Conservation (phyloP, 768 basidiomycete genomes). For the Collybia nuda region DNA sequence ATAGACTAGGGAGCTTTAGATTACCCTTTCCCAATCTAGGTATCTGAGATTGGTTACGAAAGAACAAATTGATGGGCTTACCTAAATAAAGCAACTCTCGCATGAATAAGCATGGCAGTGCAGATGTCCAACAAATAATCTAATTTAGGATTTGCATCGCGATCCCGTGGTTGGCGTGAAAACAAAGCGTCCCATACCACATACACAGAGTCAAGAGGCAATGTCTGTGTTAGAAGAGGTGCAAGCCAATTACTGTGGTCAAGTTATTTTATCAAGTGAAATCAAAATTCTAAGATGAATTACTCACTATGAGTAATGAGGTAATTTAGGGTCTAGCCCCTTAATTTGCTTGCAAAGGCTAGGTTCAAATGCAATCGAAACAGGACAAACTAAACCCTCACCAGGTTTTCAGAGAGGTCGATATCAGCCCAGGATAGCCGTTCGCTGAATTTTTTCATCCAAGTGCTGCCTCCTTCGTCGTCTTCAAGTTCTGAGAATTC, state of each 20-base stretch:
- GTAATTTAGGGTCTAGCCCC: conserved; percentile 68
- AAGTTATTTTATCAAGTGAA: conserved; percentile 1
- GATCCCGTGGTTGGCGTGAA: conserved; percentile 53
- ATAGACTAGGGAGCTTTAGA: conserved; percentile 45
- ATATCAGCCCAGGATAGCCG: conserved; percentile 61
- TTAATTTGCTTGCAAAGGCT: conserved; percentile 46
- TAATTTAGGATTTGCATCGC: conserved; percentile 58
- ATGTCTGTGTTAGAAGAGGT: conserved; percentile 67
- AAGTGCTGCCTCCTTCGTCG: conserved; percentile 57
- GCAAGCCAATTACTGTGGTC: conserved; percentile 75
- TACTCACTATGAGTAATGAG: conserved; percentile 82
- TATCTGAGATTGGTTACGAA: conserved; percentile 1
- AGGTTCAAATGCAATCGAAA: conserved; percentile 1
- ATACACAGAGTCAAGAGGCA: conserved; percentile 62
- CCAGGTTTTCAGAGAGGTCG: conserved; percentile 61
- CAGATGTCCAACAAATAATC: conserved; percentile 73
- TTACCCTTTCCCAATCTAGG: conserved; percentile 54
- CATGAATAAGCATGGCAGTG: conserved; percentile 64
- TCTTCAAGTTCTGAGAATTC: conserved; percentile 77
- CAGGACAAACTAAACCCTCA: conserved; percentile 28
- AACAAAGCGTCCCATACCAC: conserved; percentile 75
- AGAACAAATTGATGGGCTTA: conserved; percentile 24
- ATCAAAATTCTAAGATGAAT: neutral
- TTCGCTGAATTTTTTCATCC: conserved; percentile 65
- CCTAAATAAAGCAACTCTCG: conserved; percentile 55